These are phyloP conservation scores for Ormosia semicastrata DNA, from an alignment of 306 rosid species.

Conservation along the genomic window DNA sequence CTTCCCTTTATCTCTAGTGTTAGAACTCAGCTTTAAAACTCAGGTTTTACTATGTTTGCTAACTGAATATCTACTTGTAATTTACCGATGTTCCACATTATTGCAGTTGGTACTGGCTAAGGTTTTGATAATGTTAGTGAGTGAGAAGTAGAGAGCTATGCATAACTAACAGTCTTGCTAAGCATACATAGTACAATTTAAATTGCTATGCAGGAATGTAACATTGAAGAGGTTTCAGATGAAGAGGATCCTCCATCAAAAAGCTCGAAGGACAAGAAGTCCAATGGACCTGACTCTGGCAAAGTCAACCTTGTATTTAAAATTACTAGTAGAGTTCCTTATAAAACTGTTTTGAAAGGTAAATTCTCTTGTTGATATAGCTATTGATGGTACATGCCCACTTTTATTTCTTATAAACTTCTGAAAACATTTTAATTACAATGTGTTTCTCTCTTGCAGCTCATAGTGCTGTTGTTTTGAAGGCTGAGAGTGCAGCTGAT, in stretches of 20 bases:
- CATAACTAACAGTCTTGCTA: slow-evolving; percentile 8
- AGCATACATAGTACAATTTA: background rate
- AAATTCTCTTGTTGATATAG: background rate
- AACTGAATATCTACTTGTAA: background rate
- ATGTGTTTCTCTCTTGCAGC: slow-evolving; percentile 53
- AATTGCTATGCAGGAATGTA: slow-evolving; percentile 70
- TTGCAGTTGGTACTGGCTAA: background rate
- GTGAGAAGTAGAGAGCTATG: background rate
- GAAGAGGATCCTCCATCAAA: slow-evolving; percentile 76
- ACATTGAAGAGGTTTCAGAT: slow-evolving; percentile 74
- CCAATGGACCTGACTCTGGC: slow-evolving; percentile 73
- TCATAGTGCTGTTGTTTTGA: slow-evolving; percentile 78
- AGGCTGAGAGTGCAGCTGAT: slow-evolving; percentile 82
- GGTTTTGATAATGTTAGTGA: background rate
- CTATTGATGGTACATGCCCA: background rate
- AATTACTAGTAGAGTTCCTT: slow-evolving; percentile 82
- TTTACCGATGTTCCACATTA: background rate
- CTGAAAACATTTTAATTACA: background rate
- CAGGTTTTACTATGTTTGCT: background rate
- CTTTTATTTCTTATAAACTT: background rate
- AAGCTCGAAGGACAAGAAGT: slow-evolving; percentile 89
- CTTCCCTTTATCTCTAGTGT: background rate
- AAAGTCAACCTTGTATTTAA: slow-evolving; percentile 81
- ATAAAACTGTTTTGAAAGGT: slow-evolving; percentile 95
- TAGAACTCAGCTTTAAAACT: background rate